Evolutionary conservation across 2,329 filamentous ascomycete species (phyloP).

Genomic region (Fusarium sp.): DNA sequence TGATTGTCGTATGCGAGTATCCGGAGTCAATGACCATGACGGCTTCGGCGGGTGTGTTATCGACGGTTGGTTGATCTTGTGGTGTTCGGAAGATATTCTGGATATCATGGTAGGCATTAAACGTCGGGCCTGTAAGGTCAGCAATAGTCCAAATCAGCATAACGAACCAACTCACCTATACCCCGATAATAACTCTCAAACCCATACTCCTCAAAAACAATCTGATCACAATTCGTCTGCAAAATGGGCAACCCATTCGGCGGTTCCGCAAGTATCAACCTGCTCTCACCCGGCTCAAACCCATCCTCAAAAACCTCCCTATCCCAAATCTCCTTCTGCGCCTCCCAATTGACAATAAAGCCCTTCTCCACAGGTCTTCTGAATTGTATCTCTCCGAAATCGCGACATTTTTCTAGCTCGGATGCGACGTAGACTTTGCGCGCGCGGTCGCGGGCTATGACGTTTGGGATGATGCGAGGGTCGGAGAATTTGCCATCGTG

Average conservation of each 20-base stretch:
- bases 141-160: neutral
- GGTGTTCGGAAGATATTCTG: slow-evolving; percentile 75
- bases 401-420: slow-evolving; percentile 81
- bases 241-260: slow-evolving; percentile 84
- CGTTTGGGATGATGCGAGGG: slow-evolving; percentile 87
- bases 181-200: slow-evolving; percentile 88
- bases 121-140: slow-evolving; percentile 67
- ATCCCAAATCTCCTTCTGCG: slow-evolving; percentile 95
- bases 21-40: slow-evolving; percentile 91
- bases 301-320: slow-evolving; percentile 80
- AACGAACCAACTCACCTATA: slow-evolving; percentile 72
- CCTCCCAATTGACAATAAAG: slow-evolving; percentile 96
- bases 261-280: slow-evolving; percentile 85
- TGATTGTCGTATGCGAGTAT: slow-evolving; percentile 92
- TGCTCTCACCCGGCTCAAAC: slow-evolving; percentile 84
- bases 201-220: slow-evolving; percentile 96
- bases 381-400: slow-evolving; percentile 91
- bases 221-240: slow-evolving; percentile 92
- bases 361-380: slow-evolving; percentile 93
- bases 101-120: slow-evolving; percentile 87
- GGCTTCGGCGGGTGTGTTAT: slow-evolving; percentile 75
- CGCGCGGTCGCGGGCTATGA: slow-evolving; percentile 84
- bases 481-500: slow-evolving; percentile 58
- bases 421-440: slow-evolving; percentile 83
- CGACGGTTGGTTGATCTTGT: slow-evolving; percentile 56